phyloP scores from a whole-genome alignment of 257 asterid species.

The Rhazya stricta region DNA sequence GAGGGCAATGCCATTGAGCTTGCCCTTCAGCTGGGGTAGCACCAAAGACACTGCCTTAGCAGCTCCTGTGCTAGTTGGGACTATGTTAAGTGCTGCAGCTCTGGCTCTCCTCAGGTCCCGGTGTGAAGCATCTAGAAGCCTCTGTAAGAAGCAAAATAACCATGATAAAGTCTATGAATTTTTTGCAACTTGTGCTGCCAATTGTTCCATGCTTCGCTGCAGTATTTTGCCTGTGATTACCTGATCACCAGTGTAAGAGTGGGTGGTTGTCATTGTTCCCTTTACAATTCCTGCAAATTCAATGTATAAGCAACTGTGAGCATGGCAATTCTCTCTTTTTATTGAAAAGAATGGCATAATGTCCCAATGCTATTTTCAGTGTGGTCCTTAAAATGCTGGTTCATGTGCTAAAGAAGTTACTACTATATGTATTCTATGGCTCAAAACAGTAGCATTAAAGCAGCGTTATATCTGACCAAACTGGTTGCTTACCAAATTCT shows the following conservation, averaged over 20 bases:
- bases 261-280: conserved; percentile 97
- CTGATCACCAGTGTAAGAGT: conserved; percentile 98
- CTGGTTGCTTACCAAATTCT: conserved; percentile 52
- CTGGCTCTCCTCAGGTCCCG: conserved; percentile 84
- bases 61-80: conserved; percentile 93
- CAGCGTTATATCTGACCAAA: not conserved
- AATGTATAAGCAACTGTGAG: not conserved
- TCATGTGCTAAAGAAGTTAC: not conserved
- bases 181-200: not conserved
- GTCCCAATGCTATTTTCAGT: not conserved
- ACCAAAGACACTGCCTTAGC: conserved; percentile 95
- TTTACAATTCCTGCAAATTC: conserved; percentile 70
- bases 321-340: not conserved
- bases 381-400: not conserved
- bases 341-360: not conserved
- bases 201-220: not conserved
- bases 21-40: conserved; percentile 90
- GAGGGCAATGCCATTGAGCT: conserved; percentile 86
- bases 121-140: conserved; percentile 92
- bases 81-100: conserved; percentile 92
- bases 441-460: not conserved
- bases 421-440: not conserved
- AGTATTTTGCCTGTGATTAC: conserved; percentile 24
- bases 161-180: not conserved
- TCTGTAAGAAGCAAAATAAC: conserved; percentile 33